These are phyloP conservation scores for Fusarium aywerte DNA, from an alignment of 2,329 filamentous ascomycete genomes.

Conservation along the genomic window DNA sequence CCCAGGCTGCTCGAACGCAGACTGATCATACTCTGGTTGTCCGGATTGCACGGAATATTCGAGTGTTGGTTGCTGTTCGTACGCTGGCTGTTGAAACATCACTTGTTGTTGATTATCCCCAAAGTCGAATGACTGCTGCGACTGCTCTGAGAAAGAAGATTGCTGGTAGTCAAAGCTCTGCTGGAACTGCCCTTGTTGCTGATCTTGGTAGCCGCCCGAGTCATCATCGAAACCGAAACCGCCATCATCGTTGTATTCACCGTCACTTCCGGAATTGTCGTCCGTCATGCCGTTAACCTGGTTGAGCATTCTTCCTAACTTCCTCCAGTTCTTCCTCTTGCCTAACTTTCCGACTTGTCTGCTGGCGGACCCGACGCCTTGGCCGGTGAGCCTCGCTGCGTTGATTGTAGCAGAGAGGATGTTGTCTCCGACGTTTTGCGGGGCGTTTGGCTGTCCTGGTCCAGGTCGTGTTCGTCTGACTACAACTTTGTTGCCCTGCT, in stretches of 20 bases:
- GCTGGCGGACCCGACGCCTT: conserved; percentile 33
- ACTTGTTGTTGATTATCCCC: neutral
- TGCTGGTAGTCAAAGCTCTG: conserved; percentile 26
- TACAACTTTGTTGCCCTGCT: conserved; percentile 5
- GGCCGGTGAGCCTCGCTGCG: conserved; percentile 34
- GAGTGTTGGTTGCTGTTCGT: conserved; percentile 20
- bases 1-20: conserved; percentile 7
- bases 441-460: conserved; percentile 10
- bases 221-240: neutral
- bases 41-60: conserved; percentile 15
- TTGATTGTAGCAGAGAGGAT: conserved; percentile 37
- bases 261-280: conserved; percentile 12
- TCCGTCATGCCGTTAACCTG: conserved; percentile 11
- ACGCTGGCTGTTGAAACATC: conserved; percentile 19
- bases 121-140: conserved; percentile 15
- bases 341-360: conserved; percentile 45
- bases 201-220: conserved; percentile 8
- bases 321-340: conserved; percentile 43
- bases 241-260: conserved; percentile 15
- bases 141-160: conserved; percentile 5
- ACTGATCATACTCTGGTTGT: conserved; percentile 13
- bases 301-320: conserved; percentile 33
- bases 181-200: conserved; percentile 29
- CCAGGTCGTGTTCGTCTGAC: conserved; percentile 11
- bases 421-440: conserved; percentile 18